phyloP scores from a whole-genome alignment of 75 land plant species.

The Cupressus sempervirens region DNA sequence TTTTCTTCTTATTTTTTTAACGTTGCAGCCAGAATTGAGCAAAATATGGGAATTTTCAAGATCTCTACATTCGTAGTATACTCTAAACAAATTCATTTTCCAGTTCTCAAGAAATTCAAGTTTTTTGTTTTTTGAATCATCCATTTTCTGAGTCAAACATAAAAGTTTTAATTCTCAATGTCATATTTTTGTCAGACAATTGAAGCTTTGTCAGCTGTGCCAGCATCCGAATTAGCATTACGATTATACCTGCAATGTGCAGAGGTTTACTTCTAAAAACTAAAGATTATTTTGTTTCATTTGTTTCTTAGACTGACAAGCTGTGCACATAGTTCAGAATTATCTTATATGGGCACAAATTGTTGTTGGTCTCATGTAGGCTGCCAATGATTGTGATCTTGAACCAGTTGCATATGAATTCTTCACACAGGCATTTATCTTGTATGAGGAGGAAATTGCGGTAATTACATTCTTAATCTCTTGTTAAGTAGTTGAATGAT shows the following conservation, averaged over 20 bases:
- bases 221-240: slow-evolving; percentile 88
- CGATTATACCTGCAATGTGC: slow-evolving; percentile 95
- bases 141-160: neutral
- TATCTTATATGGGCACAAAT: neutral
- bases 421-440: slow-evolving; percentile 90
- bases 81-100: neutral
- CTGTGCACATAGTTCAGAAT: neutral
- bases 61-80: neutral
- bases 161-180: neutral
- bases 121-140: neutral
- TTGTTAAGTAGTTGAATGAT: neutral
- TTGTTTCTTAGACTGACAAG: neutral
- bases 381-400: slow-evolving; percentile 90
- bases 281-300: neutral
- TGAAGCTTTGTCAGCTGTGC: slow-evolving; percentile 71
- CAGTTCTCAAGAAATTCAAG: neutral
- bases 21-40: neutral
- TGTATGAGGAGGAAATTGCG: slow-evolving; percentile 94
- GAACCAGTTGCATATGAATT: slow-evolving; percentile 97
- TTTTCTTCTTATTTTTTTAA: neutral
- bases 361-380: slow-evolving; percentile 39
- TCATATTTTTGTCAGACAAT: slow-evolving; percentile 51
- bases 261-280: slow-evolving; percentile 48
- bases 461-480: slow-evolving; percentile 32
- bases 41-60: neutral